Conservation (phyloP, 768 basidiomycete genomes). For the Lactarius psammicola region DNA sequence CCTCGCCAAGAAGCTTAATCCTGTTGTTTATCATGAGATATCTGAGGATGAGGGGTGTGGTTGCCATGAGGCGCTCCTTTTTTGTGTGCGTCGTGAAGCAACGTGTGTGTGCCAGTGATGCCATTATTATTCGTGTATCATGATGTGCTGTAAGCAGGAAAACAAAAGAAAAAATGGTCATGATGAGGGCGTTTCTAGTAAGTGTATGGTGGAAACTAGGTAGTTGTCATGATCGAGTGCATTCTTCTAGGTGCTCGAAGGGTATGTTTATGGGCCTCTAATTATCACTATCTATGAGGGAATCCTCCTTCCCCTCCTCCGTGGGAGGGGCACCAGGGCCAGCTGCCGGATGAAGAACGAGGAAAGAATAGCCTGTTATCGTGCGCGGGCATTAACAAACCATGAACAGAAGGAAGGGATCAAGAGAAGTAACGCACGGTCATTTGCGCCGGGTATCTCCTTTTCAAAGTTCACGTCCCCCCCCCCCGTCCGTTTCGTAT, state of each 20-base stretch:
- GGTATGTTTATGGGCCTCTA: slow-evolving; percentile 15
- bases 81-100: background rate
- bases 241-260: slow-evolving; percentile 1
- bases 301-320: slow-evolving; percentile 5
- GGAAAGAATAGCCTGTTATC: slow-evolving; percentile 4
- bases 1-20: background rate
- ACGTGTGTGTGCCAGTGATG: background rate
- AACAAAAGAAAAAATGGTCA: background rate
- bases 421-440: background rate
- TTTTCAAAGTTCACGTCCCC: background rate
- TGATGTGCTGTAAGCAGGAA: background rate
- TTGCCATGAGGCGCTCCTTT: background rate
- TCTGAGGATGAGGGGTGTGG: background rate
- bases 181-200: background rate
- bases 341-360: slow-evolving; percentile 2
- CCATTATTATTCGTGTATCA: background rate
- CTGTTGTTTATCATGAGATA: background rate
- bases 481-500: background rate
- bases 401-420: background rate
- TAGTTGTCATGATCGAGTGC: background rate
- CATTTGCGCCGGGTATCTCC: background rate
- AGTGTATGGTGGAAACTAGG: background rate
- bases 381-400: background rate
- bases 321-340: slow-evolving; percentile 9
- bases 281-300: slow-evolving; percentile 1